phyloP scores from a whole-genome alignment of 495 filamentous ascomycete species.

The Tuber brumale region DNA sequence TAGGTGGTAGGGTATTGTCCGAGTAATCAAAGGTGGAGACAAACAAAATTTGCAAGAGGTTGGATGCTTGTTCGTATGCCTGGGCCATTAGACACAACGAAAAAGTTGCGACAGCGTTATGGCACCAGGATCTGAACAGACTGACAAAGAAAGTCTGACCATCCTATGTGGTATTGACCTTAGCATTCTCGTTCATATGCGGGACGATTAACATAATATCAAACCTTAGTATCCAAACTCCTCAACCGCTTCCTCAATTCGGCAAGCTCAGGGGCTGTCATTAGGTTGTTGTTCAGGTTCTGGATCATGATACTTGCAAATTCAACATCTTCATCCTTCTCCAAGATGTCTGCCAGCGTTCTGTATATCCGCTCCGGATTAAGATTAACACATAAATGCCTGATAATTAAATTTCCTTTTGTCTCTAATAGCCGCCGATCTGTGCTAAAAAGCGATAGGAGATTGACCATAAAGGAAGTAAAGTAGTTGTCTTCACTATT shows the following conservation, averaged over 20 bases:
- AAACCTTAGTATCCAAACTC: constrained; percentile 69
- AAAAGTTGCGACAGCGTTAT: constrained; percentile 97
- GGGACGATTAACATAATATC: constrained; percentile 36
- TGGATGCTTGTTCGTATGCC: constrained; percentile 97
- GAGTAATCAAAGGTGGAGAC: constrained; percentile 29
- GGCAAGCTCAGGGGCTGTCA: constrained; percentile 89
- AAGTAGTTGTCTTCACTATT: constrained; percentile 98
- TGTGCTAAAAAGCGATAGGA: constrained; percentile 90
- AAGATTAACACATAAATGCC: constrained; percentile 85
- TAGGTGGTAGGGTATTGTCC: not conserved
- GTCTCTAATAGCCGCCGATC: constrained; percentile 86
- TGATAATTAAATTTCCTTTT: constrained; percentile 90
- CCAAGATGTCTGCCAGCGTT: constrained; percentile 90
- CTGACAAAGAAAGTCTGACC: constrained; percentile 92
- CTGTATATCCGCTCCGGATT: constrained; percentile 94
- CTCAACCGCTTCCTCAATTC: constrained; percentile 84
- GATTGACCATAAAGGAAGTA: constrained; percentile 93
- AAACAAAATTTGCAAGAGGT: constrained; percentile 92
- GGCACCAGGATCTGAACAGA: constrained; percentile 94
- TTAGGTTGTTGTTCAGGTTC: constrained; percentile 97
- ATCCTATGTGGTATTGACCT: constrained; percentile 50
- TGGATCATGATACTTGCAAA: constrained; percentile 99
- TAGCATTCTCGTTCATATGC: constrained; percentile 33
- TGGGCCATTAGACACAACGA: constrained; percentile 92
- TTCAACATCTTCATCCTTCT: constrained; percentile 96